Evolutionary conservation across 2,329 filamentous ascomycete genomes (phyloP).

Genomic region (Albifimbria verrucaria): DNA sequence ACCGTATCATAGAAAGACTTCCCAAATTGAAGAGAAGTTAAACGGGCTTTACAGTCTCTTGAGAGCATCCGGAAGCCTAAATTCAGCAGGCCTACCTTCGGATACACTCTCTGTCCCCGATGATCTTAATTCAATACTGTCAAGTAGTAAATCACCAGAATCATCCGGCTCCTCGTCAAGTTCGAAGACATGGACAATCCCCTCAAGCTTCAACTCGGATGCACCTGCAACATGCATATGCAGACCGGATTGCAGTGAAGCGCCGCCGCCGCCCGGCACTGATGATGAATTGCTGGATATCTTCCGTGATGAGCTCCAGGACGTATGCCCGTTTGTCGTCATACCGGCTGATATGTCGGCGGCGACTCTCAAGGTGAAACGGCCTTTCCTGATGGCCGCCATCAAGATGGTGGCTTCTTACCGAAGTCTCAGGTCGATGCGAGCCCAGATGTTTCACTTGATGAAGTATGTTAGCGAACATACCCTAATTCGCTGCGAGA

Average conservation of each 20-base stretch:
- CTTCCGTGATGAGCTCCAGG: constrained; percentile 40
- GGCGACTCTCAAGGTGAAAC: constrained; percentile 30
- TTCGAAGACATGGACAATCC: constrained; percentile 27
- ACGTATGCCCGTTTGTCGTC: constrained; percentile 45
- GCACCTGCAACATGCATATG: constrained; percentile 46
- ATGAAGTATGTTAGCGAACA: constrained; percentile 44
- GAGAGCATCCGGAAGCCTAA: constrained; percentile 38
- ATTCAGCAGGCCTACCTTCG: constrained; percentile 15
- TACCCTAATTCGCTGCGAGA: constrained; percentile 46
- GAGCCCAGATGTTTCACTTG: constrained; percentile 46
- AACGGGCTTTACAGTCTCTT: constrained; percentile 47
- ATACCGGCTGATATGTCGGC: constrained; percentile 34
- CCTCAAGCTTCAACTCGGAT: constrained; percentile 41
- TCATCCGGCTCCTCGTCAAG: constrained; percentile 8
- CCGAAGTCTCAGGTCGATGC: constrained; percentile 43
- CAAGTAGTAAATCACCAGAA: constrained; percentile 15
- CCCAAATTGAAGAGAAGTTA: constrained; percentile 46
- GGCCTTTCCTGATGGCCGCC: constrained; percentile 46
- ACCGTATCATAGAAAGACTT: constrained; percentile 36
- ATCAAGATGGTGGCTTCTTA: constrained; percentile 50
- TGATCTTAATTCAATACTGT: constrained; percentile 19
- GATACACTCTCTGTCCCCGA: constrained; percentile 24
- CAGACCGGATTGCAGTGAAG: constrained; percentile 35
- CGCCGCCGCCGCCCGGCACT: constrained; percentile 36
- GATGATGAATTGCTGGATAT: constrained; percentile 44